Conservation (phyloP, 1,139 yeast species). For the Sugiyamaella sp. region DNA sequence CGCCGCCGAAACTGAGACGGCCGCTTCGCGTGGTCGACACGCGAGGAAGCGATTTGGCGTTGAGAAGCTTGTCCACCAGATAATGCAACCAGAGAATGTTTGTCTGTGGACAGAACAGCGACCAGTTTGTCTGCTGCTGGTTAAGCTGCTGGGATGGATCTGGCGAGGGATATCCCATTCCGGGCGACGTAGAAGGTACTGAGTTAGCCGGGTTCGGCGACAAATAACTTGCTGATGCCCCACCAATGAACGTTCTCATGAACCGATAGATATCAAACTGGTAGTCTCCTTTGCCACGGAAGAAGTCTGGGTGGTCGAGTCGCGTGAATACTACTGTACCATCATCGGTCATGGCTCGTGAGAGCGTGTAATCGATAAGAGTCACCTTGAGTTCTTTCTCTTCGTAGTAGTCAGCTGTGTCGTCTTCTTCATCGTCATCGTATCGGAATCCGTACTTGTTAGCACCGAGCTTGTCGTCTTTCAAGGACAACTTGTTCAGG, state of each 20-base stretch:
- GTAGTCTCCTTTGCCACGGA: conserved; percentile 54
- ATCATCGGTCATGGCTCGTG: conserved; percentile 46
- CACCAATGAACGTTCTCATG: conserved; percentile 44
- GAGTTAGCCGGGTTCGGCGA: conserved; percentile 3
- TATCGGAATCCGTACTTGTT: background rate
- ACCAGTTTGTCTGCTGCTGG: conserved; percentile 45
- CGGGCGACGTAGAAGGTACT: conserved; percentile 7
- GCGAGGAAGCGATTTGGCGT: conserved; percentile 42
- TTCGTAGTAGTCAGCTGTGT: conserved; percentile 23
- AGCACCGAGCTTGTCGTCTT: conserved; percentile 19
- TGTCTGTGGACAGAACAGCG: conserved; percentile 47
- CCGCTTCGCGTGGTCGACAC: conserved; percentile 34
- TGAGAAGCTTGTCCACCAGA: conserved; percentile 48
- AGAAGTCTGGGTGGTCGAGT: conserved; percentile 54
- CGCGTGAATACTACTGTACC: conserved; percentile 39
- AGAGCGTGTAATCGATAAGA: conserved; percentile 59
- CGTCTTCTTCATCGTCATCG: conserved; percentile 19
- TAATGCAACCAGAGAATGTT: conserved; percentile 56
- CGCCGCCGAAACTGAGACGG: conserved; percentile 34
- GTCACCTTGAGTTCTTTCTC: conserved; percentile 46
- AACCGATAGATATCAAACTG: conserved; percentile 56
- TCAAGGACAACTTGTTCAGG: conserved; percentile 25
- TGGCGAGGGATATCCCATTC: conserved; percentile 1
- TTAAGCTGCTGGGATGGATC: conserved; percentile 1
- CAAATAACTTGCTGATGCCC: conserved; percentile 15